Evolutionary conservation across 208 protist species (phyloP).

Genomic region (Leptomonas pyrrhocoris): DNA sequence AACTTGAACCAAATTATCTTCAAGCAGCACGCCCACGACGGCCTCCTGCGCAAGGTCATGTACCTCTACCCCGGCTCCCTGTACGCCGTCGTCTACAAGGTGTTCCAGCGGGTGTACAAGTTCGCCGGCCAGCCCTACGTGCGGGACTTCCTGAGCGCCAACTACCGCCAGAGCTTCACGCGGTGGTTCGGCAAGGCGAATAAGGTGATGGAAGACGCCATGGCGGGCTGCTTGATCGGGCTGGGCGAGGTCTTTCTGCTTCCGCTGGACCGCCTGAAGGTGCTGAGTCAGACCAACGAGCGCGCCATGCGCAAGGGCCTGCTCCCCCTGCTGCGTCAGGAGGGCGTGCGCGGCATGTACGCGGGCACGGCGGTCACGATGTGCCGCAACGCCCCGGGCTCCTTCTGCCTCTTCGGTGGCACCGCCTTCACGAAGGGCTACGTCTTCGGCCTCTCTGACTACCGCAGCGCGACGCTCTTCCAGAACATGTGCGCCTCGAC

Average conservation of each 20-base stretch:
- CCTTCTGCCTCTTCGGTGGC: slow-evolving; percentile 91
- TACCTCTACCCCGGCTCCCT: slow-evolving; percentile 91
- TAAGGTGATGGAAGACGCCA: slow-evolving; percentile 76
- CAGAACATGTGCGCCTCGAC: slow-evolving; percentile 89
- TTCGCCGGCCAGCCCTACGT: slow-evolving; percentile 91
- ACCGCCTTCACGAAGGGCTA: slow-evolving; percentile 88
- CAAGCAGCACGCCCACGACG: slow-evolving; percentile 64
- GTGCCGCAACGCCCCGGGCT: slow-evolving; percentile 88
- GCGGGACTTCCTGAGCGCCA: slow-evolving; percentile 71
- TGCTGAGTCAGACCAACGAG: slow-evolving; percentile 92
- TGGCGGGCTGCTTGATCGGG: slow-evolving; percentile 86
- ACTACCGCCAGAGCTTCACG: slow-evolving; percentile 54
- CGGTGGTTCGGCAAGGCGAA: slow-evolving; percentile 55
- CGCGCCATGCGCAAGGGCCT: slow-evolving; percentile 66
- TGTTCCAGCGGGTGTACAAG: slow-evolving; percentile 93
- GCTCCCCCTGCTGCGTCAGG: slow-evolving; percentile 64
- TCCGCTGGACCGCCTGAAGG: slow-evolving; percentile 91
- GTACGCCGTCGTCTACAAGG: slow-evolving; percentile 91
- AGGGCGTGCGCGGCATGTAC: slow-evolving; percentile 88
- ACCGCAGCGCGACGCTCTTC: slow-evolving; percentile 75
- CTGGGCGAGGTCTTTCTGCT: slow-evolving; percentile 89
- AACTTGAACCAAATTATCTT: slow-evolving; percentile 87
- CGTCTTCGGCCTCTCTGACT: slow-evolving; percentile 82
- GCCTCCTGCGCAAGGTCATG: slow-evolving; percentile 60
- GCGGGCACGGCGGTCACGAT: slow-evolving; percentile 84